phyloP scores from a whole-genome alignment of 371 early-diverging fungal genomes.

The Aphelidium insulamus region DNA sequence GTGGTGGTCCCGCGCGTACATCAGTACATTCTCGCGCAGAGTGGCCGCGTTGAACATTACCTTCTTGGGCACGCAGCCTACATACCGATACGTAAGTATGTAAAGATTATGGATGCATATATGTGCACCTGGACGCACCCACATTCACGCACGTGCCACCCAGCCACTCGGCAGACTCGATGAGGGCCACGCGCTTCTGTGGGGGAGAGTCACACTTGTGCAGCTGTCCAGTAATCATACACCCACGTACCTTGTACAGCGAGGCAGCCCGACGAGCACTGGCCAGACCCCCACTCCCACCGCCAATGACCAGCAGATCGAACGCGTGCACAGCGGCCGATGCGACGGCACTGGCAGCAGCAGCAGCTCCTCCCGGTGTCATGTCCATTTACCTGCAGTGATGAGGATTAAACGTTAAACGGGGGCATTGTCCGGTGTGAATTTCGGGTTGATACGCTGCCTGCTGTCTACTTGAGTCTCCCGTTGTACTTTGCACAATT shows the following conservation, averaged over 20 bases:
- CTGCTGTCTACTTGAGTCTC: too few relatives aligned
- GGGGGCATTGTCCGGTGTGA: too few relatives aligned
- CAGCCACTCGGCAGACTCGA: conserved; percentile 60
- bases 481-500: too few relatives aligned
- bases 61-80: conserved; percentile 96
- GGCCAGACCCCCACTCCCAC: conserved; percentile 69
- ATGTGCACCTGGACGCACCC: conserved; percentile 2
- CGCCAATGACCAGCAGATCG: conserved; percentile 84
- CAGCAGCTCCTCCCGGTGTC: too few relatives aligned
- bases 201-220: too few relatives aligned
- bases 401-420: too few relatives aligned
- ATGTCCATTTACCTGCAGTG: too few relatives aligned
- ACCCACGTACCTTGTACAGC: conserved; percentile 61
- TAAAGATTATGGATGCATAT: background rate
- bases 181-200: conserved; percentile 74
- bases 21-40: background rate
- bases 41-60: conserved; percentile 76
- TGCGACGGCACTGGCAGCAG: too few relatives aligned
- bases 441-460: too few relatives aligned
- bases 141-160: conserved; percentile 94
- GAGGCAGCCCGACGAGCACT: conserved; percentile 79
- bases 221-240: too few relatives aligned
- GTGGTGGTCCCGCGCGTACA: conserved; percentile 40
- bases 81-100: conserved; percentile 9
- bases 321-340: too few relatives aligned